Conservation (phyloP, 176 grass and related monocot genomes). For the Carex scoparia region DNA sequence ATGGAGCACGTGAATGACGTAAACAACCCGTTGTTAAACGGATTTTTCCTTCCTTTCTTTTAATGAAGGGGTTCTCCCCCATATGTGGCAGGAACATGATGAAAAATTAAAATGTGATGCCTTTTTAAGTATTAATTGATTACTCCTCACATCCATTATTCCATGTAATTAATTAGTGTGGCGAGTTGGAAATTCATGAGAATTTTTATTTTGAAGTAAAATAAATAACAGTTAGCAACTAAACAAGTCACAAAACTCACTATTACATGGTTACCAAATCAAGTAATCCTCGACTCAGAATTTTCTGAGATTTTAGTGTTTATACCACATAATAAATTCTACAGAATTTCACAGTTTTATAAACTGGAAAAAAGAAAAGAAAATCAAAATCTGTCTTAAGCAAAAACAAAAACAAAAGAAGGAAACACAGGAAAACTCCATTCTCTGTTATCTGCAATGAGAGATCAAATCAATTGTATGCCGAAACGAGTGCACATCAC, state of each 20-base stretch:
- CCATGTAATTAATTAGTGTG: not conserved
- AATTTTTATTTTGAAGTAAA: too few species aligned
- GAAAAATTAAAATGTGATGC: too few species aligned
- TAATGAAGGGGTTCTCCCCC: too few species aligned
- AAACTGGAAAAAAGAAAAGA: not conserved
- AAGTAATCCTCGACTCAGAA: not conserved
- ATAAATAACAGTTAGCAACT: too few species aligned
- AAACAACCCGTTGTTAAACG: too few species aligned
- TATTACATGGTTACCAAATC: not conserved
- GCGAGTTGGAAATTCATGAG: not conserved
- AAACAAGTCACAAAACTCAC: not conserved
- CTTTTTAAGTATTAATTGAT: too few species aligned
- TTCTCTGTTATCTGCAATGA: not conserved
- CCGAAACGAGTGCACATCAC: conserved; percentile 10
- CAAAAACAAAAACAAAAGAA: not conserved
- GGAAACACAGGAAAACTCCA: not conserved
- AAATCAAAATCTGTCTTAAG: not conserved
- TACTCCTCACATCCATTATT: not conserved
- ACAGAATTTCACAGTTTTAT: not conserved
- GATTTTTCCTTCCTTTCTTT: too few species aligned
- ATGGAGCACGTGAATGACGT: too few species aligned
- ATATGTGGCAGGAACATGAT: too few species aligned
- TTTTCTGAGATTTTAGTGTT: not conserved
- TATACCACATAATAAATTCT: not conserved
- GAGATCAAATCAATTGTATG: conserved; percentile 24